Evolutionary conservation across 805 yeast species (phyloP), one percentile per base, ranked within the genome.

Genomic region (Kockiozyma suomiensis): DNA sequence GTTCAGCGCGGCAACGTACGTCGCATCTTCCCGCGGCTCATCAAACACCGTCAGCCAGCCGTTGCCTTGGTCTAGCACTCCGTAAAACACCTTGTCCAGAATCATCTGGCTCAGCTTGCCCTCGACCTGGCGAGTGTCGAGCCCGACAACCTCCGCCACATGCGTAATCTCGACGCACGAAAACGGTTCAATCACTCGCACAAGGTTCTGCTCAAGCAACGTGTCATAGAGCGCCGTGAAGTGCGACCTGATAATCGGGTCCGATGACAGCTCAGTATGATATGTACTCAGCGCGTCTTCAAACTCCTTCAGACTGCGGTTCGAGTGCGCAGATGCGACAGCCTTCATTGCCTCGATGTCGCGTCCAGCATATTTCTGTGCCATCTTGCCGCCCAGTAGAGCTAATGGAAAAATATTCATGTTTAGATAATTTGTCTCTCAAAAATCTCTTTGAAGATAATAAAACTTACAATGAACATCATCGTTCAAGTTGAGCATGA

Each of bases 311-410:
- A 94, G 81, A 4, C 97, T 88, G 76, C 97, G 86, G 74, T 93
- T 86, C 33, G 90, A 82, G 73, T 92, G 92, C 3, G 98, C 97
- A 38, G 85, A 80, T 0, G 98, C 88, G 64, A 94, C 89, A 1
- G 97, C 88, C 73, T 87, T 89, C 96, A 94, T 92, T 17, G 98
- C 97, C 69, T 94, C 98, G 62, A 94, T 87, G 54, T 90, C 96
- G 58, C 84, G 85, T 13, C 93, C 88, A 62, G 88, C 86, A 71
- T 85, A 88, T 72, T 89, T 88, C 59, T 80, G 79, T 3, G 85
- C 85, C 53, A 83, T 79, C 74, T 94, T 93, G 73, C 88, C 86
- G 64, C 81, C 80, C 69, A 94, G 78, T 53, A 94, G 83, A 2
- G 63, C 62, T 59, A n/a, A n/a, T n/a, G n/a, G n/a, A n/a, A n/a